Evolutionary conservation across 805 yeast genomes (phyloP).

Genomic region (Yarrowia yakushimensis): DNA sequence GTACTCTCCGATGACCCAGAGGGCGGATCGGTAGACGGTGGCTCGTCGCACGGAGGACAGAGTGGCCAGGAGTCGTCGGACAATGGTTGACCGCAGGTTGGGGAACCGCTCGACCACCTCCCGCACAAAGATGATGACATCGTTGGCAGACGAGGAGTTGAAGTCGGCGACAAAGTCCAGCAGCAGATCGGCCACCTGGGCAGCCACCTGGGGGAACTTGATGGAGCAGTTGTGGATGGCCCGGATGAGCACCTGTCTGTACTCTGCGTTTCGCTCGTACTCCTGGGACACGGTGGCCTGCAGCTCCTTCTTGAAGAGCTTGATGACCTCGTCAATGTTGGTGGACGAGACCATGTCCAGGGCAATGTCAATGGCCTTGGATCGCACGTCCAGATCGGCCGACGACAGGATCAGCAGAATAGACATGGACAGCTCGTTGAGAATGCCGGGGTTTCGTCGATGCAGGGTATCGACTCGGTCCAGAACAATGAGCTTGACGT

Average conservation of each 20-base stretch:
- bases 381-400: constrained; percentile 87
- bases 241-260: constrained; percentile 81
- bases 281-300: constrained; percentile 62
- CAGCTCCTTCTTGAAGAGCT: constrained; percentile 86
- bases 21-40: constrained; percentile 85
- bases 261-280: constrained; percentile 79
- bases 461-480: constrained; percentile 79
- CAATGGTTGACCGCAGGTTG: constrained; percentile 60
- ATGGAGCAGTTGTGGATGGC: constrained; percentile 89
- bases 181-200: constrained; percentile 81
- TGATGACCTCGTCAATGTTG: constrained; percentile 91
- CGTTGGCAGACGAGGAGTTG: constrained; percentile 80
- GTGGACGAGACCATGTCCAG: constrained; percentile 75
- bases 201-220: constrained; percentile 84
- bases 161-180: constrained; percentile 83
- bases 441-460: constrained; percentile 68
- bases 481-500: constrained; percentile 86
- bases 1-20: constrained; percentile 97
- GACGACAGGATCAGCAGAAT: constrained; percentile 80
- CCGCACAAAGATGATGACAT: constrained; percentile 85
- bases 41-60: constrained; percentile 74
- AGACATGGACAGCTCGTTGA: constrained; percentile 81
- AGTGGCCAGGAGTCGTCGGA: constrained; percentile 58
- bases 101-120: constrained; percentile 94
- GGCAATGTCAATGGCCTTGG: constrained; percentile 81